These are phyloP conservation scores for Bolboschoenus planiculmis DNA, from an alignment of 176 grass and related monocot species.

Conservation along the genomic window DNA sequence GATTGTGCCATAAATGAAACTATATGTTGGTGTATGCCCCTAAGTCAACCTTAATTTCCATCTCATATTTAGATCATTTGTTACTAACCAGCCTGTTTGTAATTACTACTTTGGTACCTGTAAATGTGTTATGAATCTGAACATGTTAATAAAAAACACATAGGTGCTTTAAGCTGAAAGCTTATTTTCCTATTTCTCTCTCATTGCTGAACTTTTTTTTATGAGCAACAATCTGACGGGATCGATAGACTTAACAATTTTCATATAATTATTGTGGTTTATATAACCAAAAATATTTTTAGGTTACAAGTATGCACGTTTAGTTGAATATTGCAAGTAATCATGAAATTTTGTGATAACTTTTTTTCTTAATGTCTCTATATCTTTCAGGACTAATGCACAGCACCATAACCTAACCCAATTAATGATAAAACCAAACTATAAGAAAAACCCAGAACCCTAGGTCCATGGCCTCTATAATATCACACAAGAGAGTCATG, in stretches of 20 bases:
- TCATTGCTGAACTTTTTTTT: neutral
- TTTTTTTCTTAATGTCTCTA: neutral
- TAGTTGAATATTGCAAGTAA: neutral
- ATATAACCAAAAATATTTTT: neutral
- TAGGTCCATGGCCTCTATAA: constrained; percentile 16
- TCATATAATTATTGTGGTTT: neutral
- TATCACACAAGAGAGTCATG: constrained; percentile 11
- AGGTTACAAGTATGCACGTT: neutral
- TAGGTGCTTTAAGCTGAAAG: neutral
- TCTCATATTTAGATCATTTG: neutral
- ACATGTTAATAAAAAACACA: neutral
- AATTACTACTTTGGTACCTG: neutral
- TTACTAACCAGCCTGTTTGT: neutral
- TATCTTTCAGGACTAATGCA: constrained; percentile 16
- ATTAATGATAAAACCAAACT: constrained; percentile 8
- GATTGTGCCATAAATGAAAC: neutral
- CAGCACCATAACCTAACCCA: neutral
- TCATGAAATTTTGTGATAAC: neutral
- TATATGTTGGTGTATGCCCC: neutral
- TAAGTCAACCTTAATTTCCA: neutral
- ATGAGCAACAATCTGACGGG: neutral
- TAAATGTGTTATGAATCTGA: neutral
- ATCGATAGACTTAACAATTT: neutral
- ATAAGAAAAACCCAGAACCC: neutral
- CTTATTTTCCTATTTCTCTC: neutral